Evolutionary conservation across 495 filamentous ascomycete species (phyloP).

Genomic region (Coniosporium apollinis): DNA sequence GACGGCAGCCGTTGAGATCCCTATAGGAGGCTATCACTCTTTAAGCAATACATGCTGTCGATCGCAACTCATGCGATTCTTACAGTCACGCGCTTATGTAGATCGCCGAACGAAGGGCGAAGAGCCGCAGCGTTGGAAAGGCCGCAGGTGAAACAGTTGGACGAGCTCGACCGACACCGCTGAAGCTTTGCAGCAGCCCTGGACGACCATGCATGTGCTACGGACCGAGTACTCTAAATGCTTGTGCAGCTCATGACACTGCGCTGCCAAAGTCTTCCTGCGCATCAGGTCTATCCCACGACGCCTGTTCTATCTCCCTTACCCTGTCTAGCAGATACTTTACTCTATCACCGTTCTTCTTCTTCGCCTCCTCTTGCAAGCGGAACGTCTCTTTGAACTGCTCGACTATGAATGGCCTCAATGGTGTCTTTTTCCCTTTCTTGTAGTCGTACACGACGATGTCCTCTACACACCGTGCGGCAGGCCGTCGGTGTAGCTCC

Average conservation of each 20-base stretch:
- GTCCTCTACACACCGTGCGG: slow-evolving; percentile 66
- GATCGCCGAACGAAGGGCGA: too few relatives aligned
- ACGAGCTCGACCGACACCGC: too few relatives aligned
- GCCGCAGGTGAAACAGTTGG: too few relatives aligned
- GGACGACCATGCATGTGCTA: too few relatives aligned
- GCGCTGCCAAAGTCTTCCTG: slow-evolving; percentile 52
- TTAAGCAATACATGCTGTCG: too few relatives aligned
- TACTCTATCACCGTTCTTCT: slow-evolving; percentile 29
- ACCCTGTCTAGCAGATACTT: slow-evolving; percentile 38
- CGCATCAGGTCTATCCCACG: slow-evolving; percentile 57
- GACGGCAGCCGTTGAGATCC: too few relatives aligned
- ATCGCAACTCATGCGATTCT: too few relatives aligned
- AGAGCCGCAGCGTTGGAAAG: too few relatives aligned
- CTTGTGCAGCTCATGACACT: slow-evolving; percentile 4
- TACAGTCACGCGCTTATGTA: too few relatives aligned
- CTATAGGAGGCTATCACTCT: too few relatives aligned
- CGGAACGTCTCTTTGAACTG: slow-evolving; percentile 47
- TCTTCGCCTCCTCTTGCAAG: slow-evolving; percentile 46
- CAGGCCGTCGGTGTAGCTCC: slow-evolving; percentile 61
- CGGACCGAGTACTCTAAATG: too few relatives aligned
- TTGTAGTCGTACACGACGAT: slow-evolving; percentile 75
- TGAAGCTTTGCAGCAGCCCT: too few relatives aligned
- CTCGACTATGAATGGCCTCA: slow-evolving; percentile 50
- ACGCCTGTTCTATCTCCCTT: slow-evolving; percentile 46
- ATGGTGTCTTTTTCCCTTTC: slow-evolving; percentile 33